Evolutionary conservation across 805 yeast species (phyloP).

Genomic region (Starmerella powellii): DNA sequence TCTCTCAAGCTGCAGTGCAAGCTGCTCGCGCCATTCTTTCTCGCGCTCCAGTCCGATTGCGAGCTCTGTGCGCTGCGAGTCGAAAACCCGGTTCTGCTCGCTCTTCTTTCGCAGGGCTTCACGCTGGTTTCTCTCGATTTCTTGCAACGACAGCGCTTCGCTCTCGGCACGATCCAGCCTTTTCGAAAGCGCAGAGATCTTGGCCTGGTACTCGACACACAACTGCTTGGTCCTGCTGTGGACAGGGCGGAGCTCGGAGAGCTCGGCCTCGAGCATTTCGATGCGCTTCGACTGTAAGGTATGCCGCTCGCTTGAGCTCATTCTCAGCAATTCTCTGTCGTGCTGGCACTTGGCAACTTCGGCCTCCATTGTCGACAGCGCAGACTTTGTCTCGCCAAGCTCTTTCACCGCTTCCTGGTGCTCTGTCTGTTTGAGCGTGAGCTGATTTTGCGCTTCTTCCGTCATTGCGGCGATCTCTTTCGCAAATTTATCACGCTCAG

Average conservation of each 20-base stretch:
- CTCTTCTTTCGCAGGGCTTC: not conserved
- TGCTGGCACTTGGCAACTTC: too few species aligned
- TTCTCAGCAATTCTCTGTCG: not conserved
- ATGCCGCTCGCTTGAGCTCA: not conserved
- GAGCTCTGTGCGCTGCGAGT: constrained; percentile 1
- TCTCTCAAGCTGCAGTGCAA: not conserved
- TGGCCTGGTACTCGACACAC: not conserved
- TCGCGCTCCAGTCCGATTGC: constrained; percentile 1
- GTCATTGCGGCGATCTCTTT: too few species aligned
- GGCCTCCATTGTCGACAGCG: too few species aligned
- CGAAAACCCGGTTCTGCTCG: not conserved
- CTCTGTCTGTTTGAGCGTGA: too few species aligned
- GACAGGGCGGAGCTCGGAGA: not conserved
- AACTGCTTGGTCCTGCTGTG: not conserved
- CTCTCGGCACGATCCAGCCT: not conserved
- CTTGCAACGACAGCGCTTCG: not conserved
- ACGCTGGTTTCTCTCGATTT: not conserved
- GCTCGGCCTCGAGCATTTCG: not conserved
- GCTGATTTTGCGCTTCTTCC: too few species aligned
- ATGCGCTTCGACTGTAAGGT: not conserved
- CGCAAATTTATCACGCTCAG: too few species aligned
- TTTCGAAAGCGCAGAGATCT: not conserved
- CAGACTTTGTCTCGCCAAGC: too few species aligned
- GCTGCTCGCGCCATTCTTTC: not conserved
- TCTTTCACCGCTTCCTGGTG: too few species aligned